Evolutionary conservation across 495 filamentous ascomycete species (phyloP), one percentile per base, ranked within the genome.

Genomic region (Lepraria neglecta): DNA sequence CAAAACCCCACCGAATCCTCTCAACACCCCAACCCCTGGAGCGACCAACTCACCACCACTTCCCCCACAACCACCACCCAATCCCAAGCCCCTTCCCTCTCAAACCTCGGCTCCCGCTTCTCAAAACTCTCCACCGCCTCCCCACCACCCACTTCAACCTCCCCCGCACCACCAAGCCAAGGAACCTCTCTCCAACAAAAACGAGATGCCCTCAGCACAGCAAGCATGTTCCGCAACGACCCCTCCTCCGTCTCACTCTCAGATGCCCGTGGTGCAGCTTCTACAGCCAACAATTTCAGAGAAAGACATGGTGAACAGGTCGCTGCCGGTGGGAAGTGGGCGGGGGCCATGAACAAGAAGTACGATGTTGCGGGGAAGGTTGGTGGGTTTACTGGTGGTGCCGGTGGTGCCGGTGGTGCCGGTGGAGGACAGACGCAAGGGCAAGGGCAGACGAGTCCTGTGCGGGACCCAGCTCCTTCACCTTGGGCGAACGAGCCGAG

Each of bases 271-370:
- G 70, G 70, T 51, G 79, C 85, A 19, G 80, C 80, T 3, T 76
- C 76, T n/a, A 85, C 87, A 28, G 76, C 82, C 12, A 84, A 84
- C 56, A 88, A 85, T 65, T 90, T 92, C 68, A 85, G 87, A 24
- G 83, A 89, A 70, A 64, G 85, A 52, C 87, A 91, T 70, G 83
- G 83, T 6, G 87, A 86, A 30, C 84, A 91, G 68, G 84, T 91
- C 7, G 80, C 85, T 3, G 74, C 81, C 9, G 89, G 88, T 0
- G 77, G 80, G 70, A 75, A 81, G 67, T 78, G 77, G n/a, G 82
- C 84, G 15, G 80, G 78, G 51, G 77, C 75, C 1, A 55, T 87
- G 64, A 78, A 81, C 40, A 73, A 78, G 57, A 85, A 81, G 59
- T 81, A 82, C 57, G 63, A 63, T 30, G 45, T 69, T 28, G 60